A percentile compares a stretch with the other conserved stretches of the same genome.
phyloP scores from a whole-genome alignment of 441 rosid species.

The Erodium texanum region DNA sequence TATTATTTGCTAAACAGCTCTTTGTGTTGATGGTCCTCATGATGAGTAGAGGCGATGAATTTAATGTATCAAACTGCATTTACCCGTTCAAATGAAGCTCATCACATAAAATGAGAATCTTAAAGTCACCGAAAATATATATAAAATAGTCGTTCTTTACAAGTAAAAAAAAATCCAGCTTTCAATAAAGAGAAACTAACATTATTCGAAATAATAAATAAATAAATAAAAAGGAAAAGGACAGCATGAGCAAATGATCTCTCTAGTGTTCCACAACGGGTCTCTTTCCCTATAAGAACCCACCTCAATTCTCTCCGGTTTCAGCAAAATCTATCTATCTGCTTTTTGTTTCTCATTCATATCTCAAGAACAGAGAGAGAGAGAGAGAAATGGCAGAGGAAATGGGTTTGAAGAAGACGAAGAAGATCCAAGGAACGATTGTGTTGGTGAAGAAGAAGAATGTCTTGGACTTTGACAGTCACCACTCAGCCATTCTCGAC shows the following conservation, averaged over 20 bases:
- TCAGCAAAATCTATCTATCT: background rate
- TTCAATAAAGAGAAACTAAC: background rate
- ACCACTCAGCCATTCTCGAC: background rate
- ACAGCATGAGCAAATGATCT: background rate
- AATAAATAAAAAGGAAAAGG: background rate
- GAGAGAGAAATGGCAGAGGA: background rate
- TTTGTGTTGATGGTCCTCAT: too few relatives aligned
- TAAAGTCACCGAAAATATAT: background rate
- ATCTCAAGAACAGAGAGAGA: too few relatives aligned
- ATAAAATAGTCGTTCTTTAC: background rate
- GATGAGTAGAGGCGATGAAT: background rate
- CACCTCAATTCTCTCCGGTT: background rate
- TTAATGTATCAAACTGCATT: background rate
- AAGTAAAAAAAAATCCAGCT: background rate
- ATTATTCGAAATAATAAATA: too few relatives aligned
- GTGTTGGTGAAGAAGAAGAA: constrained; percentile 1
- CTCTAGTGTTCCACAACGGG: background rate
- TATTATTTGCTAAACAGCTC: too few relatives aligned
- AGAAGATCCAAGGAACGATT: background rate
- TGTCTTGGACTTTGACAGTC: background rate
- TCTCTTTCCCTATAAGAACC: background rate
- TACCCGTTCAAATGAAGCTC: background rate
- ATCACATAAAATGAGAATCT: background rate
- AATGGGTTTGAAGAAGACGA: background rate
- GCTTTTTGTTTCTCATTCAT: background rate